These are phyloP conservation scores for Albifimbria verrucaria DNA, from an alignment of 2,329 filamentous ascomycete genomes.

Conservation along the genomic window DNA sequence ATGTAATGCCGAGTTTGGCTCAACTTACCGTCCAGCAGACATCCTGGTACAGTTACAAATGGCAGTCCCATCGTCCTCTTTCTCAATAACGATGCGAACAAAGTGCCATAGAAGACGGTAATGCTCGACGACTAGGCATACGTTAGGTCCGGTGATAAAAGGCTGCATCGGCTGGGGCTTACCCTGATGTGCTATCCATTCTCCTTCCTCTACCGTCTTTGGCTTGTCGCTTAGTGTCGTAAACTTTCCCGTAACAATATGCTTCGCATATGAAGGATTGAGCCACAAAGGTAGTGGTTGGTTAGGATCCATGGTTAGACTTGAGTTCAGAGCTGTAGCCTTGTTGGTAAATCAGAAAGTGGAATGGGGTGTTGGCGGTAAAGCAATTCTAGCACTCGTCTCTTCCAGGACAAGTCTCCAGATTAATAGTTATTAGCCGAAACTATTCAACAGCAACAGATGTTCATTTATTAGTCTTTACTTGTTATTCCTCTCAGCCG, in stretches of 20 bases:
- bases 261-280: conserved; percentile 77
- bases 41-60: conserved; percentile 83
- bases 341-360: too few relatives aligned
- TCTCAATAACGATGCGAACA: conserved; percentile 83
- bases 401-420: too few relatives aligned
- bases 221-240: conserved; percentile 95
- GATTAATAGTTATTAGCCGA: too few relatives aligned
- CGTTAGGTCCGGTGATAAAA: background rate
- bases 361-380: too few relatives aligned
- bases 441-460: too few relatives aligned
- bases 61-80: conserved; percentile 71
- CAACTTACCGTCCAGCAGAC: too few relatives aligned
- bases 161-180: background rate
- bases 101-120: conserved; percentile 88
- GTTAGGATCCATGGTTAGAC: background rate
- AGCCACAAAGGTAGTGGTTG: background rate
- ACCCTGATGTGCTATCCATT: conserved; percentile 97
- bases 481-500: too few relatives aligned
- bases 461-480: too few relatives aligned
- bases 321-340: too few relatives aligned
- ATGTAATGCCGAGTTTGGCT: background rate
- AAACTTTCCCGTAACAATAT: conserved; percentile 97
- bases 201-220: conserved; percentile 88
- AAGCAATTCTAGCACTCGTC: too few relatives aligned
- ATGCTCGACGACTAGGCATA: conserved; percentile 75